These are phyloP conservation scores for Isoetes engelmannii DNA, from an alignment of 83 land plant genomes.

Conservation along the genomic window DNA sequence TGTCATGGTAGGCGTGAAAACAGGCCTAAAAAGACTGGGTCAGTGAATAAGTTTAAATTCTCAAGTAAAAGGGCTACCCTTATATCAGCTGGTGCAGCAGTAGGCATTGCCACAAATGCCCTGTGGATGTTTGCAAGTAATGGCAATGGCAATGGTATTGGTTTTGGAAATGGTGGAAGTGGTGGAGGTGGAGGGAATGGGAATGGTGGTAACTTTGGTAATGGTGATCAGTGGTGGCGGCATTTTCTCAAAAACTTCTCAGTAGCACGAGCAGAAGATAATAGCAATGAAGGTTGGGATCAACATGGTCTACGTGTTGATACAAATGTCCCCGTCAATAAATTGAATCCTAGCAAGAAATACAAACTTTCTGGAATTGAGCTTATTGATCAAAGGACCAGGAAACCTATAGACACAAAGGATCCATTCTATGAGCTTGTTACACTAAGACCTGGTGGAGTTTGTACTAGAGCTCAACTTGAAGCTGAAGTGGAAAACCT, in stretches of 20 bases:
- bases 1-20: no score
- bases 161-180: conserved; percentile 36
- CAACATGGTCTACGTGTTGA: conserved; percentile 73
- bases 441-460: conserved; percentile 68
- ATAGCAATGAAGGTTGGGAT: conserved; percentile 44
- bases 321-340: conserved; percentile 46
- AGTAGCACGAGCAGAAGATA: conserved; percentile 43
- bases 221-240: conserved; percentile 41
- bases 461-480: conserved; percentile 66
- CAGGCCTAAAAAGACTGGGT: background rate
- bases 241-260: conserved; percentile 30
- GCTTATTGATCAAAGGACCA: conserved; percentile 32
- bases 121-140: background rate
- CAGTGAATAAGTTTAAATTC: background rate
- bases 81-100: conserved; percentile 11
- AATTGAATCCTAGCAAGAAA: conserved; percentile 61
- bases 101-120: background rate
- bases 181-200: conserved; percentile 45
- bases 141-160: conserved; percentile 18
- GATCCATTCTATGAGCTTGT: conserved; percentile 92
- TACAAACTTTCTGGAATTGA: conserved; percentile 51
- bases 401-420: conserved; percentile 28
- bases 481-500: conserved; percentile 65
- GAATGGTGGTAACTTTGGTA: conserved; percentile 49
- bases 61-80: conserved; percentile 5